A percentile compares a stretch with the other conserved stretches of the same genome.
phyloP scores from a whole-genome alignment of 2,329 filamentous ascomycete genomes.

The Talaromyces islandicus region DNA sequence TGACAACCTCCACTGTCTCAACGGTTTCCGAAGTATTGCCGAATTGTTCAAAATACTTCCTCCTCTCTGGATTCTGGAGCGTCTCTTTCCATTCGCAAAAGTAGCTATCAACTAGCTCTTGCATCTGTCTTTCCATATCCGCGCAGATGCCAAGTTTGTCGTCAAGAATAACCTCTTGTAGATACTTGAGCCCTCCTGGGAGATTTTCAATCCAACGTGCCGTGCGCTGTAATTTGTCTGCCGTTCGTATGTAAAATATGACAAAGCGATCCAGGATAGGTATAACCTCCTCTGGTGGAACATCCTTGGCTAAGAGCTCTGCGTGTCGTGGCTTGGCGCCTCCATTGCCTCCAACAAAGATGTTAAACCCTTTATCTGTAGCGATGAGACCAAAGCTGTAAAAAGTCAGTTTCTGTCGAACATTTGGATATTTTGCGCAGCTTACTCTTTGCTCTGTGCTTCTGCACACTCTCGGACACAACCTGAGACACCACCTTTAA shows the following conservation, averaged over 20 bases:
- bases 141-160: constrained; percentile 82
- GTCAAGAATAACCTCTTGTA: constrained; percentile 74
- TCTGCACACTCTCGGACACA: constrained; percentile 92
- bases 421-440: constrained; percentile 1
- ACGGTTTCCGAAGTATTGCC: constrained; percentile 70
- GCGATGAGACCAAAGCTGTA: constrained; percentile 78
- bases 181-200: constrained; percentile 76
- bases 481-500: constrained; percentile 84
- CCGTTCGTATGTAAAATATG: constrained; percentile 90
- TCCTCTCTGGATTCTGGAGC: constrained; percentile 61
- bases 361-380: constrained; percentile 88
- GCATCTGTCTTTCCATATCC: constrained; percentile 81
- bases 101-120: constrained; percentile 72
- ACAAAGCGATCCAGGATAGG: constrained; percentile 83
- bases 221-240: constrained; percentile 82
- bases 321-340: constrained; percentile 78
- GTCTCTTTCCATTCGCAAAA: constrained; percentile 92
- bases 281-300: constrained; percentile 73
- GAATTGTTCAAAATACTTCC: constrained; percentile 72
- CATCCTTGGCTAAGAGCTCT: constrained; percentile 79
- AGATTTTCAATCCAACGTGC: constrained; percentile 81
- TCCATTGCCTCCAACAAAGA: constrained; percentile 85
- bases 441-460: constrained; percentile 83
- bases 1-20: constrained; percentile 63
- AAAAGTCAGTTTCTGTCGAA: not conserved